Base-by-base conservation (phyloP, 257 asterid species). In the Linaria vulgaris region DNA sequence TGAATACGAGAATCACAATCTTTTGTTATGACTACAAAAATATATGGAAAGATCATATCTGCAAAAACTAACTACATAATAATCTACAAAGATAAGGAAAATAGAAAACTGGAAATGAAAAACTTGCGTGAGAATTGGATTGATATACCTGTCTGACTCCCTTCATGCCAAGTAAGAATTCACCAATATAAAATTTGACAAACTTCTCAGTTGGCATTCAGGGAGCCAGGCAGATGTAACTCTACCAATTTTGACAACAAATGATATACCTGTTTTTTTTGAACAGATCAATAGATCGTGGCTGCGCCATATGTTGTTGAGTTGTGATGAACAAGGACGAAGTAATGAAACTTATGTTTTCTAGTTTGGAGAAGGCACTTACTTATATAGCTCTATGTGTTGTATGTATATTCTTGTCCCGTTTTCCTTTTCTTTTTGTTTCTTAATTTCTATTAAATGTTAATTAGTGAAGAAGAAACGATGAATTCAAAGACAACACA, bases 191-290 rank as follows among this genome's bases (percentile, higher is more conserved):
- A 62, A 44, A 48, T 21, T 58, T 59, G 75, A 53, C 65, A 69
- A 59, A 20, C 3, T 59, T 46, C 79, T 58, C 59, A 74, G 67
- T 68, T 74, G 74, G 78, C 78, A 63, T 68, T 61, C 74, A 74
- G 74, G 72, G 74, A 73, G 74, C 78, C 78, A 73, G 78, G 78
- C 78, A 73, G 55, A 67, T 72, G 61, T 51, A 27, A 27, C 34
- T 27, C 6, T 27, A 3, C 6, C 34, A 6, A 27, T 27, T 27
- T 6, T 6, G 34, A 27, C 34, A 6, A 27, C 34, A 27, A 27
- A 27, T 27, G 34, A 27, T 27, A 27, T 27, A 27, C 34, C 34
- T 27, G 6, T 6, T 27, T 27, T 2, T 2, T 27, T 27, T 27
- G 34, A 27, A 27, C 6, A 27, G 34, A 27, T 27, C 34, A 6